phyloP scores from a whole-genome alignment of 1,284 basidiomycete genomes.

The Cryptococcus sp. region DNA sequence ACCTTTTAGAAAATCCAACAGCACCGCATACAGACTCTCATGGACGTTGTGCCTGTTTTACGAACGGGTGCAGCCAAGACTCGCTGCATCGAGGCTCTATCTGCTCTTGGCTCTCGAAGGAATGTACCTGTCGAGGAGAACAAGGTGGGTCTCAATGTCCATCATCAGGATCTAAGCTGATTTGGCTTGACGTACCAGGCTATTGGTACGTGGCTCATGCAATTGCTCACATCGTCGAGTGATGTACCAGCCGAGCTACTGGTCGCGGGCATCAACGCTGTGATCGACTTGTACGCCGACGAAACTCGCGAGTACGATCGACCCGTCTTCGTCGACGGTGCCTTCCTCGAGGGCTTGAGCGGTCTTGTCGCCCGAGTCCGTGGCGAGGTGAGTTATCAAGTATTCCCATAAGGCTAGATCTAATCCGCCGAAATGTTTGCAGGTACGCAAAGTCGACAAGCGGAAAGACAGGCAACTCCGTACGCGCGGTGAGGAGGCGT shows the following conservation, averaged over 20 bases:
- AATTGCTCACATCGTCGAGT: constrained; percentile 53
- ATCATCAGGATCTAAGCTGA: constrained; percentile 1
- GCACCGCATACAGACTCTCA: constrained; percentile 67
- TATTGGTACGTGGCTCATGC: constrained; percentile 30
- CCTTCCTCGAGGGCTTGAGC: constrained; percentile 60
- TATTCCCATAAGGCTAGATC: constrained; percentile 6
- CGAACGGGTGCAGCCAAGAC: constrained; percentile 64
- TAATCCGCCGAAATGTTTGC: constrained; percentile 1
- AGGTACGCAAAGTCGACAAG: constrained; percentile 58
- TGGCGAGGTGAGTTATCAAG: constrained; percentile 58
- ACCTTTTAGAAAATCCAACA: constrained; percentile 20
- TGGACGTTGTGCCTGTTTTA: constrained; percentile 64
- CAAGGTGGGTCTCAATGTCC: constrained; percentile 56
- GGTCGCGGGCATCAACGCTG: constrained; percentile 77
- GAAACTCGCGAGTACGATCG: constrained; percentile 78
- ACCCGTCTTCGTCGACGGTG: constrained; percentile 68
- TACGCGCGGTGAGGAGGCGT: constrained; percentile 56
- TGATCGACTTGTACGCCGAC: constrained; percentile 95
- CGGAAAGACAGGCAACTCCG: constrained; percentile 55
- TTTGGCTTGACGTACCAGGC: constrained; percentile 6
- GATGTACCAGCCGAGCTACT: constrained; percentile 66
- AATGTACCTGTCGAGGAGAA: constrained; percentile 67
- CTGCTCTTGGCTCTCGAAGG: constrained; percentile 72
- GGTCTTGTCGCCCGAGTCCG: constrained; percentile 62
- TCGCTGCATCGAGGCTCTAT: constrained; percentile 77